Evolutionary conservation across 1,284 basidiomycete species (phyloP).

Genomic region (Apiotrichum veenhuisii): DNA sequence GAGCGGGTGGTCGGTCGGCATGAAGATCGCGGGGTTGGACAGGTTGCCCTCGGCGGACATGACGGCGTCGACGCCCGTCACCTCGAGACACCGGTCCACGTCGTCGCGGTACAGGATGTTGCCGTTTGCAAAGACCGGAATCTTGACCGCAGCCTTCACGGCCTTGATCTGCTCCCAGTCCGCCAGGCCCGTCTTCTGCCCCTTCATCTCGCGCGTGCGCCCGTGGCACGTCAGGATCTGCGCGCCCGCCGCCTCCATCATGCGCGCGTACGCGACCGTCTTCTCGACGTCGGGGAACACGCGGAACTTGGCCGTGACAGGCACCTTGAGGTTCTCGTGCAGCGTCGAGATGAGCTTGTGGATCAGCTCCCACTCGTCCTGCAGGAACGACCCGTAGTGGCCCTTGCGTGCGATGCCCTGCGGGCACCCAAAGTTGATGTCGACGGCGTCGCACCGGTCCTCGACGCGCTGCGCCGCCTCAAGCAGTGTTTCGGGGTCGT

Average conservation of each 20-base stretch:
- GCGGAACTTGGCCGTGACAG: conserved; percentile 94
- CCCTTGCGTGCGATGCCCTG: conserved; percentile 90
- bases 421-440: conserved; percentile 93
- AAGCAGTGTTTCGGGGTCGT: conserved; percentile 75
- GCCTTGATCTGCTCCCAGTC: conserved; percentile 80
- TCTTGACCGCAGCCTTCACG: conserved; percentile 78
- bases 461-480: conserved; percentile 70
- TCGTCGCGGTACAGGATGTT: conserved; percentile 84
- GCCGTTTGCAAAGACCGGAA: conserved; percentile 97
- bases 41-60: conserved; percentile 96
- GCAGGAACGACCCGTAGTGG: conserved; percentile 82
- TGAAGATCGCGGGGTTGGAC: conserved; percentile 86
- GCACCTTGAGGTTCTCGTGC: conserved; percentile 76
- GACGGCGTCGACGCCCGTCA: conserved; percentile 83
- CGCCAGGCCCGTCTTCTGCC: conserved; percentile 70
- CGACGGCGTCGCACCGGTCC: conserved; percentile 79
- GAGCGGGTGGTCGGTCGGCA: conserved; percentile 47
- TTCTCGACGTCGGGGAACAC: conserved; percentile 80
- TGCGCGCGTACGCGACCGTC: conserved; percentile 87
- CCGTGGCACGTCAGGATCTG: conserved; percentile 95
- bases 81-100: conserved; percentile 67
- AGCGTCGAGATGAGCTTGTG: conserved; percentile 74
- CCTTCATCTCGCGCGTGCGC: conserved; percentile 84
- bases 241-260: conserved; percentile 91
- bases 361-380: conserved; percentile 91